Conservation (phyloP, 345 rosid species). For the Lenwebbia sp. region DNA sequence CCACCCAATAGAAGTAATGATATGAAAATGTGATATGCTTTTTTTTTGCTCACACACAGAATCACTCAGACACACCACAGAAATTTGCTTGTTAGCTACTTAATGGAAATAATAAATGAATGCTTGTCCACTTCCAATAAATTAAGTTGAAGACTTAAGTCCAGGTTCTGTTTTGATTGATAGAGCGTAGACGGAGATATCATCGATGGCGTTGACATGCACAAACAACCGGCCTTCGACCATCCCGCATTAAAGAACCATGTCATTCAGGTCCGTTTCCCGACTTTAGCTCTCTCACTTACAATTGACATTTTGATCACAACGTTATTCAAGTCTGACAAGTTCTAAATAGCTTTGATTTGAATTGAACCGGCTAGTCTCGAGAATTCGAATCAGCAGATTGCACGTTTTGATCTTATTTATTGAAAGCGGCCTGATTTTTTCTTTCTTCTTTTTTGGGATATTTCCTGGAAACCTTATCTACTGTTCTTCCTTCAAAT, state of each 20-base stretch:
- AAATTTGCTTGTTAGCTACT: background rate
- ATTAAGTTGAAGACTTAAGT: background rate
- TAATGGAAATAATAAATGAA: background rate
- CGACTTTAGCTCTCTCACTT: background rate
- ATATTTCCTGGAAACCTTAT: background rate
- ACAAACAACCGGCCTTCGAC: constrained; percentile 47
- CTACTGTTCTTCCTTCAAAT: background rate
- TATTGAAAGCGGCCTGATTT: background rate
- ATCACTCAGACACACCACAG: background rate
- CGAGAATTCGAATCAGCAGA: background rate
- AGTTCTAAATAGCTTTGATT: background rate
- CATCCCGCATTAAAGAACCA: constrained; percentile 32
- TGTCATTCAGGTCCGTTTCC: constrained; percentile 22
- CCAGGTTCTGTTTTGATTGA: background rate
- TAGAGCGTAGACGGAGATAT: constrained; percentile 45
- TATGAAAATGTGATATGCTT: too few species aligned
- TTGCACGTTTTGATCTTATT: background rate
- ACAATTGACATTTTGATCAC: background rate
- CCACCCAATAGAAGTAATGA: too few species aligned
- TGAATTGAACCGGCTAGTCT: background rate
- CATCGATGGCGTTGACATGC: constrained; percentile 35
- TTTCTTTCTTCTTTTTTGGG: background rate
- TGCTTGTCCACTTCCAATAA: background rate
- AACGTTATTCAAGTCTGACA: background rate
- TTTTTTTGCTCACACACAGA: background rate